These are phyloP conservation scores for Colletotrichum caudatum DNA, from an alignment of 2,329 filamentous ascomycete genomes.

Conservation along the genomic window DNA sequence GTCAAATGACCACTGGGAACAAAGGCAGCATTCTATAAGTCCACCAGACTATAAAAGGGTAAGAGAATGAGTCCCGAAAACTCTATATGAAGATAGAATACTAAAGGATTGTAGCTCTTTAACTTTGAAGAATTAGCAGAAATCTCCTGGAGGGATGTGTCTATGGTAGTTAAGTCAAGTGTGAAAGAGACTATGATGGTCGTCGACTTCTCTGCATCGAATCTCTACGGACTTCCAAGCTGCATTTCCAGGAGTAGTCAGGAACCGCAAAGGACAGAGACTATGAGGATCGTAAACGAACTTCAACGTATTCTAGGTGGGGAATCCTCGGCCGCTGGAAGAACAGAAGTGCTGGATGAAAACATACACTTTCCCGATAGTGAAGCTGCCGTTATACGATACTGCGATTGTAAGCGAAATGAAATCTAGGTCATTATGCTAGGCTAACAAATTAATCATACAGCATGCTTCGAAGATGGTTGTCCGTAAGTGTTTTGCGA, in stretches of 20 bases:
- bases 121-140: conserved; percentile 4
- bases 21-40: conserved; percentile 9
- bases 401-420: conserved; percentile 25
- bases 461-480: conserved; percentile 31
- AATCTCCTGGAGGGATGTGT: background rate
- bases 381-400: conserved; percentile 10
- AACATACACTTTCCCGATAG: conserved; percentile 1
- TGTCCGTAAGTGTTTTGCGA: conserved; percentile 24
- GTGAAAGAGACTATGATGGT: background rate
- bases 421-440: accelerated
- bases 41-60: conserved; percentile 33
- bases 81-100: no score
- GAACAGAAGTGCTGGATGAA: background rate
- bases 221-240: conserved; percentile 20
- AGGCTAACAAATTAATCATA: background rate
- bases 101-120: conserved; percentile 2
- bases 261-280: conserved; percentile 10
- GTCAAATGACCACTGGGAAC: background rate
- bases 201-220: conserved; percentile 31
- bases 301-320: conserved; percentile 25
- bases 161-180: background rate
- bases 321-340: background rate
- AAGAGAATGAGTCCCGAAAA: background rate
- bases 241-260: conserved; percentile 13
- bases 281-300: conserved; percentile 29